Percentiles rank a stretch among this genome's conserved stretches.
phyloP scores from a whole-genome alignment of 1,284 basidiomycete species.

The Puccinia coronata region DNA sequence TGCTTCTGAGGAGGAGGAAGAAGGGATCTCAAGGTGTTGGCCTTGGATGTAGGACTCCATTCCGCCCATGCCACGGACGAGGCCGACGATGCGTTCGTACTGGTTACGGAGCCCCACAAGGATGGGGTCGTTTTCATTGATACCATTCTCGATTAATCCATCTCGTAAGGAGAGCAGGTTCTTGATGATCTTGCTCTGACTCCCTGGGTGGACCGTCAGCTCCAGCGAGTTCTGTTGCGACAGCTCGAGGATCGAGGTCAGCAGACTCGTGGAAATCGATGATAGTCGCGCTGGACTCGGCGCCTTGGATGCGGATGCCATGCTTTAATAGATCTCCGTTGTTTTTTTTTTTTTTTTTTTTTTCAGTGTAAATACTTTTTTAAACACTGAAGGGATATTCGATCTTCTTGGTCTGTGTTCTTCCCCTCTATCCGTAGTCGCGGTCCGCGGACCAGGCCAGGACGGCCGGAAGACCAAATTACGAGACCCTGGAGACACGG shows the following conservation, averaged over 20 bases:
- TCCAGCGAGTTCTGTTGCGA: constrained; percentile 32
- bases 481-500: no score
- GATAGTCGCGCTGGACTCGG: constrained; percentile 42
- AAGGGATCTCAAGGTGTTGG: constrained; percentile 20
- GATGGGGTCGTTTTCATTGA: constrained; percentile 29
- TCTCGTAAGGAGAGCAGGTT: constrained; percentile 21
- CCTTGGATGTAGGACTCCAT: constrained; percentile 31
- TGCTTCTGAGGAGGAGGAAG: neutral
- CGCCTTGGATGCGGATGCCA: neutral
- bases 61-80: constrained; percentile 19
- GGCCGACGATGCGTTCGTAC: constrained; percentile 33
- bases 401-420: no score
- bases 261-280: constrained; percentile 35
- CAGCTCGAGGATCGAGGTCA: constrained; percentile 27
- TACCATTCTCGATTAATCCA: constrained; percentile 34
- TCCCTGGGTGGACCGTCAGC: constrained; percentile 16
- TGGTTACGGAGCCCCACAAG: constrained; percentile 26
- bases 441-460: no score
- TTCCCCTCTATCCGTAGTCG: no score
- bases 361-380: no score
- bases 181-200: constrained; percentile 13
- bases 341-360: no score
- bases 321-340: no score
- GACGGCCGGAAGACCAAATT: no score
- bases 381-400: no score